A percentile compares a stretch with the other conserved stretches of the same genome.
Conservation (phyloP, 768 basidiomycete species). For the Dioszegia aurantiaca region DNA sequence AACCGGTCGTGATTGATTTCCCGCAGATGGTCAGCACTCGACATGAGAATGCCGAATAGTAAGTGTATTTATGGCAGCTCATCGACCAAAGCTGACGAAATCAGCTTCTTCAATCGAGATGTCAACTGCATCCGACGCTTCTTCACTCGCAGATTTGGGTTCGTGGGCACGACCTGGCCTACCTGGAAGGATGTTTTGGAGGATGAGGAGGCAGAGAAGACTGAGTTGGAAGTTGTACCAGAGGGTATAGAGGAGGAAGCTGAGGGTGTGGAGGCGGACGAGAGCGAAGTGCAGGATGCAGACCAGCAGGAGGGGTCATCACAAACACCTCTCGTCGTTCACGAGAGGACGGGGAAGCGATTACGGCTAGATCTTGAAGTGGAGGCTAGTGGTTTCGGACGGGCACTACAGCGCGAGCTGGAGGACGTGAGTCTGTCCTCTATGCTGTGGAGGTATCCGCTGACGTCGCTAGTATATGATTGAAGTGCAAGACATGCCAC, state of each 20-base stretch:
- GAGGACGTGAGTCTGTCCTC: slow-evolving; percentile 66
- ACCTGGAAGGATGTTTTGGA: slow-evolving; percentile 68
- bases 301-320: slow-evolving; percentile 8
- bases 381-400: slow-evolving; percentile 87
- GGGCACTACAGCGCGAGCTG: slow-evolving; percentile 73
- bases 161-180: slow-evolving; percentile 86
- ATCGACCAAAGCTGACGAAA: slow-evolving; percentile 2
- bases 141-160: slow-evolving; percentile 84
- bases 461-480: slow-evolving; percentile 30
- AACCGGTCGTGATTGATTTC: slow-evolving; percentile 94
- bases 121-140: slow-evolving; percentile 93
- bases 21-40: slow-evolving; percentile 99
- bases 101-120: slow-evolving; percentile 97
- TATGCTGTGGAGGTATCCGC: background rate
- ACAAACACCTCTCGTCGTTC: slow-evolving; percentile 5
- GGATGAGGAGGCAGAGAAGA: slow-evolving; percentile 47
- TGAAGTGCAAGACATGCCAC: slow-evolving; percentile 38
- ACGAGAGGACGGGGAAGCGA: slow-evolving; percentile 32
- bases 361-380: slow-evolving; percentile 77
- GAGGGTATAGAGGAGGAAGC: slow-evolving; percentile 13
- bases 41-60: slow-evolving; percentile 96
- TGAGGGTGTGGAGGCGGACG: slow-evolving; percentile 15
- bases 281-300: slow-evolving; percentile 1
- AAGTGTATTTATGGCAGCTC: slow-evolving; percentile 42
- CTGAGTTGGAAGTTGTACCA: slow-evolving; percentile 14